Base-by-base conservation (phyloP, 352 stramenopile species). In the Globisporangium canariense region DNA sequence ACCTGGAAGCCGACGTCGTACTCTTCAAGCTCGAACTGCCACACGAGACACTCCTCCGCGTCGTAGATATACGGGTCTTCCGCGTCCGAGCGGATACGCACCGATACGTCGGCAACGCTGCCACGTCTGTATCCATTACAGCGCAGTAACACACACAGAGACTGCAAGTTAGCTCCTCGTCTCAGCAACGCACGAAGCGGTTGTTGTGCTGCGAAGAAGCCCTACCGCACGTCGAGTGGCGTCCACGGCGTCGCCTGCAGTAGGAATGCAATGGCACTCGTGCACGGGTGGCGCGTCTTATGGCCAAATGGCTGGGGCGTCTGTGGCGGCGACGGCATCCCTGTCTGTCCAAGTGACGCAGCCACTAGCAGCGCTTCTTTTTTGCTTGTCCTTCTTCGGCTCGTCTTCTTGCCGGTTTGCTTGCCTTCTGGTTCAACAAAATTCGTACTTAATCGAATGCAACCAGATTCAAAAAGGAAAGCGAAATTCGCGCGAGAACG, bases 1-100 rank as follows among this genome's bases (percentile, higher is more conserved):
- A 91, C 28, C 64, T 86, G 78, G 57, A 91, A 89, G 57, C 74
- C 78, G 25, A 89, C 66, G 51, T 91, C 82, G 56, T 70, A 81
- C 58, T 88, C 77, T 16, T 87, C 70, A 2, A 91, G 66, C 56
- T 64, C 61, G 54, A 91, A 89, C 53, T 91, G 80, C 82, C 80
- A 91, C 22, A 84, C 70, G 60, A 87, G 62, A 54, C 68, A 79
- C 45, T 86, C 69, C 11, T 67, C 64, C 10, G 50, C 38, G 25
- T 72, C 52, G 32, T 71, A 66, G 13, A 71, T 61, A 2, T 38
- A 18, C 2, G 25, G 28, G 18, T 62, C 58, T 16, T 66, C 62
- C 20, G 55, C 53, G 16, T 68, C 49, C 16, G 67, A 46, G 3
- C 53, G 9, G 20, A 83, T 68, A 18, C 67, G 46, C 41, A 90